Evolutionary conservation across 441 rosid genomes (phyloP), one percentile per base, ranked within the genome.

Genomic region (Populus hybrid): DNA sequence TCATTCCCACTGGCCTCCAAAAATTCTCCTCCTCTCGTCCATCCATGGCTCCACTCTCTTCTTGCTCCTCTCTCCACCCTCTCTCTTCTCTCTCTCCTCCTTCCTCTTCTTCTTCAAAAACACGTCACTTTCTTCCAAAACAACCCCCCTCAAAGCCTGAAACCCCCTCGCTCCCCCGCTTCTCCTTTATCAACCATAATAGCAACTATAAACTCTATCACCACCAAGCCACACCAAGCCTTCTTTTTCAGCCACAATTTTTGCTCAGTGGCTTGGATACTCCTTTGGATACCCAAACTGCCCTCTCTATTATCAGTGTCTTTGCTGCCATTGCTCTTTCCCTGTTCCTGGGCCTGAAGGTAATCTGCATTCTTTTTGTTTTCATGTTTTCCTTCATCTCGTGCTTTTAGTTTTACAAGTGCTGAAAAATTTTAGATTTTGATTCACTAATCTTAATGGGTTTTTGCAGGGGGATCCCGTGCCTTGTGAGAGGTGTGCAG

Each of bases 401-500:
- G 9, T 21, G 16, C 21, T 5, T 63, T 4, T 9, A 30, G 23
- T 53, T 10, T 30, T 21, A 4, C 34, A 23, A 3, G 11, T 66
- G 40, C 23, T 38, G 59, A 18, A 70, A 3, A 36, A 34, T 28
- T 50, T 69, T 65, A 67, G 12, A 18, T 18, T 53, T 30, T 24
- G 35, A 24, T 35, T 3, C 3, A 30, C 40, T 66, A 14, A 42
- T 67, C 19, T 30, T 73, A 67, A 42, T 23, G 70, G 63, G 38
- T 42, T 72, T 83, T 84, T 88, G 65, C 88, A 94, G 98, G 97
- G 98, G 73, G 98, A 92, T 70, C 97, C 98, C 59, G 91, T 94
- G 35, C 92, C 98, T 18, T 94, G 98, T 77, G 95, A 88, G 77
- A 91, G 94, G 1, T 94, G 98, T 69, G 94, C 92, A 35, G 98